A percentile compares a stretch with the other conserved stretches of the same genome.
phyloP scores from a whole-genome alignment of 1,284 basidiomycete genomes.

The Ceratobasidium sp. region DNA sequence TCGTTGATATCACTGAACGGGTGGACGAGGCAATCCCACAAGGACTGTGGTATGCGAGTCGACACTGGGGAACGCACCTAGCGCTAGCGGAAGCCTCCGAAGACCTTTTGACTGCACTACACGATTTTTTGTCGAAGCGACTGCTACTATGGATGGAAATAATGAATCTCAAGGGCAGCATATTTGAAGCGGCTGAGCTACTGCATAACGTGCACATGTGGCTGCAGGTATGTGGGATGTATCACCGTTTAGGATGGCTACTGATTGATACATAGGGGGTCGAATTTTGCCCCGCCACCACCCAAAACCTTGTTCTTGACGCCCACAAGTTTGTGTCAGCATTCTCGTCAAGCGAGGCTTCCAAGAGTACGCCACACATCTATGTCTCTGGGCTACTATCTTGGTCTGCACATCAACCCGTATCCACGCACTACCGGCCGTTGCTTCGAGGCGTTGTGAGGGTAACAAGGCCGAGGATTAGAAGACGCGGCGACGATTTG shows the following conservation, averaged over 20 bases:
- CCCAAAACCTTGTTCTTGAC: background rate
- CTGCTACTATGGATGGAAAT: conserved; percentile 33
- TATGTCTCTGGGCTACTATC: conserved; percentile 18
- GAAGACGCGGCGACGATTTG: background rate
- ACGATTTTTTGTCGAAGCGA: background rate
- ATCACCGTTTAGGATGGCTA: background rate
- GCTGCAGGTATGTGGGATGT: background rate
- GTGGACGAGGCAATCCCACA: background rate
- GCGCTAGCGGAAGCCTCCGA: background rate
- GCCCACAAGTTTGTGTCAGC: background rate
- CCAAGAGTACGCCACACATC: conserved; percentile 20
- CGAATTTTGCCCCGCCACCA: background rate
- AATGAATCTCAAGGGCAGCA: background rate
- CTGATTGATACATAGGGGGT: background rate
- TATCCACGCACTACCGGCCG: background rate
- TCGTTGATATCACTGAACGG: background rate
- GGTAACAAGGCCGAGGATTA: background rate
- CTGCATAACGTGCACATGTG: background rate
- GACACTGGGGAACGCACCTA: conserved; percentile 8
- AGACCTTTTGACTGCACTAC: background rate
- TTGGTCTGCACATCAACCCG: conserved; percentile 1
- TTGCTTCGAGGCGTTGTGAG: background rate
- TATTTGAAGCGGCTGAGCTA: background rate
- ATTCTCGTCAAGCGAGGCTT: background rate
- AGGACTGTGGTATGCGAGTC: conserved; percentile 11